Base-by-base conservation (phyloP, 2,329 filamentous ascomycete genomes). In the Akanthomyces lecanii region DNA sequence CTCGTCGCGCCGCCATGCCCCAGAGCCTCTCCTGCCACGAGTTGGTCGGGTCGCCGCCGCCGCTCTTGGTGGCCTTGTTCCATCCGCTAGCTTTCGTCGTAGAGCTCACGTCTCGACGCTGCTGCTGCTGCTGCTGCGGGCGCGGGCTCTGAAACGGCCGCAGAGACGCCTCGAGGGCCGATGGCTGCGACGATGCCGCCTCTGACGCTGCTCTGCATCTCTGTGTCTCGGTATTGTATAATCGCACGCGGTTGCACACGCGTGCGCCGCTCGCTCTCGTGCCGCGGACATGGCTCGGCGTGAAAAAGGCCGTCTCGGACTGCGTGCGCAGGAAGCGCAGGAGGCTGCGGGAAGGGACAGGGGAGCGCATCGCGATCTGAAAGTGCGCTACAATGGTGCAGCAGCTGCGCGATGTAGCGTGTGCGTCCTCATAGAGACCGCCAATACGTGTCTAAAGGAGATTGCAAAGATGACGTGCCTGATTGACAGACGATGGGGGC, bases 311-410 rank as follows among this genome's bases (percentile, higher is more conserved):
- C 61, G 79, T 79, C 68, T 89, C 83, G 67, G 89, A 86, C 74
- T 93, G 90, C 61, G 81, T 84, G 67, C 86, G 87, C 66, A 95
- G 81, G 73, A 91, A 94, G 68, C 86, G 87, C 66, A 95, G 80
- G 23, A 94, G 83, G 64, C 74, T 78, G 67, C 75, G 75, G 58
- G 83, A 86, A 30, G 84, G 84, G 58, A 80, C 82, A 55, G 79
- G 77, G 47, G 72, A 68, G 66, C 74, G 76, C 69, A 80, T 69
- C 66, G 74, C 71, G 12, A 21, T 28, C 5, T 33, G 23, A 11
- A 6, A 8, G 14, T 47, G 36, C 36, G 56, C 56, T 59, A 59
- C 45, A 30, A 28, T 28, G 45, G 33, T 59, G 18, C 48, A 61
- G 48, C 48, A 33, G 57, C 47, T 25, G 44, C 56, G 45, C 45